Conservation (phyloP, 139 green algal genomes). For the Zygnema cylindricum region DNA sequence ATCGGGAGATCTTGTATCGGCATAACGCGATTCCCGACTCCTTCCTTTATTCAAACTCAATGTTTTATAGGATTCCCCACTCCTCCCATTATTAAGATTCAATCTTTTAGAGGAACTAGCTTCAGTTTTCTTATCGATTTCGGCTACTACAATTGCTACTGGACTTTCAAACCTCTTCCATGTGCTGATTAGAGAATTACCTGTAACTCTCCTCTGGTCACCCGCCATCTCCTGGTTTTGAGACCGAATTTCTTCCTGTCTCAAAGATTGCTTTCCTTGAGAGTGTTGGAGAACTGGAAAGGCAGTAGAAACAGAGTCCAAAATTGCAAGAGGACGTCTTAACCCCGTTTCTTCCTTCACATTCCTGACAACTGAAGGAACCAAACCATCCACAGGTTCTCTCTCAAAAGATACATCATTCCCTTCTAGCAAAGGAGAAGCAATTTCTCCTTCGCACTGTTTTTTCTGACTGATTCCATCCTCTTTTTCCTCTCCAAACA, state of each 20-base stretch:
- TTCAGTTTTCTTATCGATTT: neutral
- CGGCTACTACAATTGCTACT: neutral
- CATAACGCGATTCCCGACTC: neutral
- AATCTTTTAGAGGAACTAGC: too few species aligned
- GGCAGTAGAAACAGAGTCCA: too few species aligned
- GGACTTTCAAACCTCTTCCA: neutral
- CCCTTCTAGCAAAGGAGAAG: too few species aligned
- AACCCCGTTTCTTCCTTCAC: too few species aligned
- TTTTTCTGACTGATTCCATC: neutral
- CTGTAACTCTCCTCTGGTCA: neutral
- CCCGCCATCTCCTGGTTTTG: neutral
- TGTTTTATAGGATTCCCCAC: neutral
- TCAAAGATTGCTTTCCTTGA: too few species aligned
- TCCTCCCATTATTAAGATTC: neutral
- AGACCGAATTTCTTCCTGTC: neutral
- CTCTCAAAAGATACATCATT: too few species aligned
- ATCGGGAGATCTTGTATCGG: neutral
- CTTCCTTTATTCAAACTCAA: neutral
- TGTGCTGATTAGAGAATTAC: neutral
- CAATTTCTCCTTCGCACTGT: neutral
- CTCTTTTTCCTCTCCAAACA: neutral
- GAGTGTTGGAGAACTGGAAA: too few species aligned
- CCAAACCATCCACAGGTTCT: too few species aligned
- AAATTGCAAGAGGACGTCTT: too few species aligned
- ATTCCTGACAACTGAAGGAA: too few species aligned